phyloP scores from a whole-genome alignment of 495 filamentous ascomycete species.

The Trichoderma gamsii region DNA sequence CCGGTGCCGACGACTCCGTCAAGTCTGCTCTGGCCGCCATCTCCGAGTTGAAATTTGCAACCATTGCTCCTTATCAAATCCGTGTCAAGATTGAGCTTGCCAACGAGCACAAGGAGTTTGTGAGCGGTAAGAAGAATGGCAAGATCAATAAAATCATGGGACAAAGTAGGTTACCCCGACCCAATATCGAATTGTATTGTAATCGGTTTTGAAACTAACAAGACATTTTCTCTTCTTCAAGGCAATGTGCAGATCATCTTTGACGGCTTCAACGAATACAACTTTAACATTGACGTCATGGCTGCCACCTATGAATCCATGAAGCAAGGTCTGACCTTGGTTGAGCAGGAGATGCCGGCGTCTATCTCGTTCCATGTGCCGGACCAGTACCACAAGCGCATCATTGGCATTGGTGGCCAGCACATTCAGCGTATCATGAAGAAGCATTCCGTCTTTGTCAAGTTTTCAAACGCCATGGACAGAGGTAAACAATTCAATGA shows the following conservation, averaged over 20 bases:
- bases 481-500: slow-evolving; percentile 41
- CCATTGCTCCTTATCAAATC: slow-evolving; percentile 82
- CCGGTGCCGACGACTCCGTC: slow-evolving; percentile 90
- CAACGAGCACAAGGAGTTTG: slow-evolving; percentile 99
- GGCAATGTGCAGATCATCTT: slow-evolving; percentile 98
- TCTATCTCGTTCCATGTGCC: slow-evolving; percentile 99
- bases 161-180: slow-evolving; percentile 54
- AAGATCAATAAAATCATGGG: slow-evolving; percentile 99
- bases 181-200: background rate
- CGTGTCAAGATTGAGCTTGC: slow-evolving; percentile 97
- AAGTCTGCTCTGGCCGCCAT: slow-evolving; percentile 90
- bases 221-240: slow-evolving; percentile 22
- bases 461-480: slow-evolving; percentile 99
- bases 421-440: slow-evolving; percentile 99
- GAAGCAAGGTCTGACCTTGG: slow-evolving; percentile 82
- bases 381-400: slow-evolving; percentile 99
- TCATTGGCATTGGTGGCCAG: slow-evolving; percentile 96
- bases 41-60: slow-evolving; percentile 83
- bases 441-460: slow-evolving; percentile 99
- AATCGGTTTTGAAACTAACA: slow-evolving; percentile 15
- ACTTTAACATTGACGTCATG: slow-evolving; percentile 97
- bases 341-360: slow-evolving; percentile 98
- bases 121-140: slow-evolving; percentile 98
- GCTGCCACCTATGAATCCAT: slow-evolving; percentile 86
- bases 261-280: slow-evolving; percentile 98